phyloP scores from a whole-genome alignment of 495 filamentous ascomycete genomes.

The Friedmanniomyces endolithicus region DNA sequence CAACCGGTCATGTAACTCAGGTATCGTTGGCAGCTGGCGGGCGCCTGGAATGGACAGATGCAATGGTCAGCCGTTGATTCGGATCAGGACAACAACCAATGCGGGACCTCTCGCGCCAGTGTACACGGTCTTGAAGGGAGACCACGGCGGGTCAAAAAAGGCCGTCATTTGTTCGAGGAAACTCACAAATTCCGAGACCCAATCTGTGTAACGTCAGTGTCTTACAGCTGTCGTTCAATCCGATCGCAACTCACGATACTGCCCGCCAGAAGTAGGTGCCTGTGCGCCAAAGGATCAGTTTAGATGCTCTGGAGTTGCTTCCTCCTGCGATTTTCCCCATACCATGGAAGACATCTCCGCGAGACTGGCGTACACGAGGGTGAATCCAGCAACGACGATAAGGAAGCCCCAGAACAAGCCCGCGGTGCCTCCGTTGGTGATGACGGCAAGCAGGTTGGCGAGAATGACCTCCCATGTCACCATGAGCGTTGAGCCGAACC shows the following conservation, averaged over 20 bases:
- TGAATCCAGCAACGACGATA: constrained; percentile 3
- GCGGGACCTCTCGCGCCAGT: too few relatives aligned
- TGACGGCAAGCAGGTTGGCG: constrained; percentile 22
- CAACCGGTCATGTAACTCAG: constrained; percentile 17
- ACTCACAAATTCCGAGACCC: constrained; percentile 12
- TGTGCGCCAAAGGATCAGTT: not conserved
- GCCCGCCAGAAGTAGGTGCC: constrained; percentile 14
- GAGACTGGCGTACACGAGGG: constrained; percentile 3
- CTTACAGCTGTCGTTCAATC: not conserved
- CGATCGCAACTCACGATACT: constrained; percentile 10
- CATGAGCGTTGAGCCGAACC: constrained; percentile 40
- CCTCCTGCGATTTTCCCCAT: not conserved
- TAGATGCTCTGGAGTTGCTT: too few relatives aligned
- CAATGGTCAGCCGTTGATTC: too few relatives aligned
- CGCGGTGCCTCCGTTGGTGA: constrained; percentile 15
- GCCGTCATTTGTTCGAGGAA: too few relatives aligned
- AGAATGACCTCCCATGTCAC: constrained; percentile 40
- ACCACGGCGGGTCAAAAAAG: too few relatives aligned
- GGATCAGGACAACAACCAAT: too few relatives aligned
- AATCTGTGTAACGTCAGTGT: constrained; percentile 3
- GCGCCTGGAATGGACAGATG: too few relatives aligned
- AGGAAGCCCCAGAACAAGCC: constrained; percentile 19
- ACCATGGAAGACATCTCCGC: constrained; percentile 21
- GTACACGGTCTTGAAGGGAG: too few relatives aligned
- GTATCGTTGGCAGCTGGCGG: constrained; percentile 4